Percentiles rank a stretch among this genome's conserved stretches.
These are phyloP conservation scores for Basidiobolus meristosporus DNA, from an alignment of 371 early-diverging fungal genomes.

Conservation along the genomic window DNA sequence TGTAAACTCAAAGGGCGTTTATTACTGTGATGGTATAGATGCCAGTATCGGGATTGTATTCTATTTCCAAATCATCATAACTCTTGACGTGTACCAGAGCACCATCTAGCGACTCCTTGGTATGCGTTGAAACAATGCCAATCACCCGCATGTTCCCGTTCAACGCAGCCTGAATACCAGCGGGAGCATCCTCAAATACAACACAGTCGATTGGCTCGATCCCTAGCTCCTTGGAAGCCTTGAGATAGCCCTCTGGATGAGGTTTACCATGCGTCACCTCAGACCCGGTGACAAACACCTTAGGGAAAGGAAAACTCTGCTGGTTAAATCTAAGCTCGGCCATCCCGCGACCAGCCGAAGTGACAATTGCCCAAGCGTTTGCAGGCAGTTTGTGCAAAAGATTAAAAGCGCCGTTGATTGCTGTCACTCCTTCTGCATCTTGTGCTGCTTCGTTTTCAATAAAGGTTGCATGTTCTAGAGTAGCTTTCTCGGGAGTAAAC, in stretches of 20 bases:
- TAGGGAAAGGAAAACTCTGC: conserved; percentile 11
- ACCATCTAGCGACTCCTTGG: too few relatives aligned
- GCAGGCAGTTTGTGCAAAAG: conserved; percentile 9
- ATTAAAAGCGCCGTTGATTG: conserved; percentile 12
- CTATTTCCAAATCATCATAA: too few relatives aligned
- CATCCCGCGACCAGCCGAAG: conserved; percentile 17
- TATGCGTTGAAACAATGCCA: too few relatives aligned
- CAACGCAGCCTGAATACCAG: conserved; percentile 26
- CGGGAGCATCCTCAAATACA: conserved; percentile 55
- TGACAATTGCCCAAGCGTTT: conserved; percentile 17
- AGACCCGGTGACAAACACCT: conserved; percentile 13
- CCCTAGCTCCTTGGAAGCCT: conserved; percentile 19
- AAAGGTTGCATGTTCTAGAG: conserved; percentile 6
- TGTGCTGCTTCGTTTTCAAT: conserved; percentile 10
- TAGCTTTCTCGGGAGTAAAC: conserved; percentile 15
- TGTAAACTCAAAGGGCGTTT: too few relatives aligned
- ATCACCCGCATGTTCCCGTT: too few relatives aligned
- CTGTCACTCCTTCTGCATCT: conserved; percentile 11
- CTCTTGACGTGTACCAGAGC: too few relatives aligned
- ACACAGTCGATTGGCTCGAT: conserved; percentile 24
- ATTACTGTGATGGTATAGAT: too few relatives aligned
- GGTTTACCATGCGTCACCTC: conserved; percentile 34
- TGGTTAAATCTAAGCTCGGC: conserved; percentile 14
- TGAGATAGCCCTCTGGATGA: conserved; percentile 37
- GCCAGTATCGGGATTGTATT: too few relatives aligned